These are phyloP conservation scores for Eucalyptus lansdowneana DNA, from an alignment of 345 rosid species.

Conservation along the genomic window DNA sequence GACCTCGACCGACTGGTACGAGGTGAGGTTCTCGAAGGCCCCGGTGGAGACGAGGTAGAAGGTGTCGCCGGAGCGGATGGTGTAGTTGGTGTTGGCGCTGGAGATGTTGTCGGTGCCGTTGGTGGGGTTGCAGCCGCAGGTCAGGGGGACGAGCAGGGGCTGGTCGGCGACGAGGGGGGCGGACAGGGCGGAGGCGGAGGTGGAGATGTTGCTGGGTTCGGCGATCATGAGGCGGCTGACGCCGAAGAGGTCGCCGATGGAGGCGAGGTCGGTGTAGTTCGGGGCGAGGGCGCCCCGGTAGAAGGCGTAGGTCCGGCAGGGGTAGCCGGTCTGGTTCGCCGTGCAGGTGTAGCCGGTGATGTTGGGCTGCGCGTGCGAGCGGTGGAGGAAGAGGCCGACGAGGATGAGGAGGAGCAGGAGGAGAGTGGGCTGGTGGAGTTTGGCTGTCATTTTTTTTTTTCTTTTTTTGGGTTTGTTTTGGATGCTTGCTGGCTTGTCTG, in stretches of 20 bases:
- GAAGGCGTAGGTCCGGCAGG: slow-evolving; percentile 50
- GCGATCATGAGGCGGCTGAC: slow-evolving; percentile 51
- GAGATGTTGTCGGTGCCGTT: slow-evolving; percentile 15
- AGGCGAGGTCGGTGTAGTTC: slow-evolving; percentile 35
- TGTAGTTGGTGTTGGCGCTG: slow-evolving; percentile 34
- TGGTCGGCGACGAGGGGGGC: slow-evolving; percentile 28
- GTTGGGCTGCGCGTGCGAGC: slow-evolving; percentile 24
- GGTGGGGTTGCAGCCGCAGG: slow-evolving; percentile 41
- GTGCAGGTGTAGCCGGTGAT: slow-evolving; percentile 29
- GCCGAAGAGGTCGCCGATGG: slow-evolving; percentile 50
- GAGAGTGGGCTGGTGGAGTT: neutral
- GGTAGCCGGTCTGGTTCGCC: slow-evolving; percentile 18
- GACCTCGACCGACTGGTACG: slow-evolving; percentile 46
- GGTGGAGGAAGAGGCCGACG: slow-evolving; percentile 1
- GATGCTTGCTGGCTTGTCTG: neutral
- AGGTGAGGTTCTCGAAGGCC: slow-evolving; percentile 35
- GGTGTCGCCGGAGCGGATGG: slow-evolving; percentile 26
- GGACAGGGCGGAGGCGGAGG: slow-evolving; percentile 17
- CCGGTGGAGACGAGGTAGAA: slow-evolving; percentile 20
- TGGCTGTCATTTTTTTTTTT: neutral
- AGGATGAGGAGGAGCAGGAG: neutral
- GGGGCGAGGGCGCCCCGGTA: slow-evolving; percentile 29
- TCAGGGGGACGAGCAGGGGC: slow-evolving; percentile 45
- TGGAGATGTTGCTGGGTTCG: slow-evolving; percentile 48
- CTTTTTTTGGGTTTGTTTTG: neutral